Conservation (phyloP, 371 early-diverging fungal genomes). For the Mortierella sp. region DNA sequence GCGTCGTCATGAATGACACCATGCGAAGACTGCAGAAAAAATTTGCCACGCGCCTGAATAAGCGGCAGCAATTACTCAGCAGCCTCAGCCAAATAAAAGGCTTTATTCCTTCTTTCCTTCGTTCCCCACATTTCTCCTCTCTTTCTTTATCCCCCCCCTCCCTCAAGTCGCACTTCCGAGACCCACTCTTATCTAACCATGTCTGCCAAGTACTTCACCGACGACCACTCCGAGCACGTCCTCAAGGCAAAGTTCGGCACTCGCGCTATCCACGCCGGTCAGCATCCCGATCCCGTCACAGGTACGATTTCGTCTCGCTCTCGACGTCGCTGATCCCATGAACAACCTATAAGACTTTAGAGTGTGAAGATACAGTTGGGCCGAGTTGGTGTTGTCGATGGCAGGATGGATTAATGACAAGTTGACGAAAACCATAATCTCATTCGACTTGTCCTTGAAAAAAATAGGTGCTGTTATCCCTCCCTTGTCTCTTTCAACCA, state of each 20-base stretch:
- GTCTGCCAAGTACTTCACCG: slow-evolving; percentile 44
- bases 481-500: slow-evolving; percentile 93
- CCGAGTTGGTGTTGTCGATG: too few relatives aligned
- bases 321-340: too few relatives aligned
- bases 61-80: too few relatives aligned
- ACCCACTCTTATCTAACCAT: slow-evolving; percentile 14
- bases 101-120: slow-evolving; percentile 5
- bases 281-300: slow-evolving; percentile 86
- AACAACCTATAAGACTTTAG: too few relatives aligned
- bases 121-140: not conserved
- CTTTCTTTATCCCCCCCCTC: not conserved
- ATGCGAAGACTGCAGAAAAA: too few relatives aligned
- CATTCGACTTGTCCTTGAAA: too few relatives aligned
- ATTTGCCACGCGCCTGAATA: too few relatives aligned
- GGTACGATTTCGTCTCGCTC: slow-evolving; percentile 53
- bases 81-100: too few relatives aligned
- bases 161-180: not conserved
- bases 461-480: slow-evolving; percentile 91
- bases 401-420: too few relatives aligned
- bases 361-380: too few relatives aligned
- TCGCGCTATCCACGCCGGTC: slow-evolving; percentile 92
- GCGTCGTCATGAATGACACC: too few relatives aligned
- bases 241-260: slow-evolving; percentile 76
- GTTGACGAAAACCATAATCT: too few relatives aligned
- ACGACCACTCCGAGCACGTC: slow-evolving; percentile 49